Evolutionary conservation across 345 rosid species (phyloP).

Genomic region (Abelmoschus esculentus): DNA sequence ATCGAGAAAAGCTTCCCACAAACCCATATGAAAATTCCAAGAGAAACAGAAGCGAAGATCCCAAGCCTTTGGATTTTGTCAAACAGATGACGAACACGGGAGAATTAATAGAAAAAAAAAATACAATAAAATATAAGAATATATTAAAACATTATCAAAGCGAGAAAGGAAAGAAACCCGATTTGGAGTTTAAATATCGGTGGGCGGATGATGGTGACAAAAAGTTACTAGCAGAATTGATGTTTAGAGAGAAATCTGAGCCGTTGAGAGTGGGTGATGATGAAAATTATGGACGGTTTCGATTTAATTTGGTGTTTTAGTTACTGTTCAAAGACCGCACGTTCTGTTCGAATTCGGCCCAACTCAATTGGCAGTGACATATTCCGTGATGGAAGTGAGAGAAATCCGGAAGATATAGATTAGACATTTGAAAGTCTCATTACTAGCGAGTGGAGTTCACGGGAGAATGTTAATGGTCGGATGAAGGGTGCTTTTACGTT

Average conservation of each 20-base stretch:
- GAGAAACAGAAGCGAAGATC: conserved; percentile 18
- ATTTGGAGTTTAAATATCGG: too few relatives aligned
- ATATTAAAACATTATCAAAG: neutral
- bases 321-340: neutral
- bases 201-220: too few relatives aligned
- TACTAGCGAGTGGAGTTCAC: neutral
- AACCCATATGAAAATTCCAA: conserved; percentile 35
- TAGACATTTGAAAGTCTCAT: neutral
- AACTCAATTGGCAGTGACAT: neutral
- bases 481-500: too few relatives aligned
- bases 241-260: conserved; percentile 3
- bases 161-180: neutral
- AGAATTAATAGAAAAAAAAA: neutral
- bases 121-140: neutral
- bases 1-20: conserved; percentile 68
- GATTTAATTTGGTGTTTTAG: neutral
- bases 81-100: too few relatives aligned
- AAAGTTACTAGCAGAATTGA: neutral
- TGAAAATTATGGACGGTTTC: conserved; percentile 2
- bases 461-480: neutral
- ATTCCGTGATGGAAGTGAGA: neutral
- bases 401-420: neutral
- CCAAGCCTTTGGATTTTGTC: neutral
- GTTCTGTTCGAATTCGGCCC: neutral
- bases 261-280: conserved; percentile 13